Evolutionary conservation across 2,329 filamentous ascomycete species (phyloP), one percentile per base, ranked within the genome.

Genomic region (Rutstroemia sp.): DNA sequence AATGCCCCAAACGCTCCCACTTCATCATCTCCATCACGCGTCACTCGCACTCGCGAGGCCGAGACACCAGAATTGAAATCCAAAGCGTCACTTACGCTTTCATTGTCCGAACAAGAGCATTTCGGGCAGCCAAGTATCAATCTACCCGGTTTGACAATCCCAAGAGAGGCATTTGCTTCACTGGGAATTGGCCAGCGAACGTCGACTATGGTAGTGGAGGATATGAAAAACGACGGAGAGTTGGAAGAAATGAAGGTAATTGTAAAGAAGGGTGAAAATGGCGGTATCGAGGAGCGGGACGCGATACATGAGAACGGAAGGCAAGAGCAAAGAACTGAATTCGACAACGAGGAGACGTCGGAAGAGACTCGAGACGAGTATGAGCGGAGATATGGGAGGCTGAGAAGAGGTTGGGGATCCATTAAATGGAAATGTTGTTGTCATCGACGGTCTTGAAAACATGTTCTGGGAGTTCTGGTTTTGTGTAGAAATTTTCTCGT

Each of bases 101-200:
- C 45, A 14, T 9, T 54, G 10, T n/a, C 45, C 8, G 52, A 49
- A 4, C 44, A 54, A 27, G 52, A 49, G n/a, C 38, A 34, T 5
- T 54, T 54, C 27, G 52, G 52, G 19, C 52, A 54, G 8, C 45
- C 45, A 4, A 54, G 45, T 14, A 54, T 54, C n/a, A 34, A 54
- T 6, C 21, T 54, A 30, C 52, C 52, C 8, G 52, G 52, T 16
- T 49, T 49, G 17, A 27, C 21, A 1, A 49, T 39, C 5, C n/a
- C 21, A 3, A 10, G 52, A 23, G 37, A 54, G 23, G 16, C 16
- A 17, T n/a, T n/a, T 19, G 39, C 16, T n/a, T 42, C n/a, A 8
- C 48, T 46, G 17, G 48, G 44, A 16, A 54, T 54, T 2, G 45
- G 48, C 27, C 23, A 49, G 52, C 38, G 52, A n/a, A 42, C 19